Base-by-base conservation (phyloP, 75 land plant species). In the Cupressus sempervirens region DNA sequence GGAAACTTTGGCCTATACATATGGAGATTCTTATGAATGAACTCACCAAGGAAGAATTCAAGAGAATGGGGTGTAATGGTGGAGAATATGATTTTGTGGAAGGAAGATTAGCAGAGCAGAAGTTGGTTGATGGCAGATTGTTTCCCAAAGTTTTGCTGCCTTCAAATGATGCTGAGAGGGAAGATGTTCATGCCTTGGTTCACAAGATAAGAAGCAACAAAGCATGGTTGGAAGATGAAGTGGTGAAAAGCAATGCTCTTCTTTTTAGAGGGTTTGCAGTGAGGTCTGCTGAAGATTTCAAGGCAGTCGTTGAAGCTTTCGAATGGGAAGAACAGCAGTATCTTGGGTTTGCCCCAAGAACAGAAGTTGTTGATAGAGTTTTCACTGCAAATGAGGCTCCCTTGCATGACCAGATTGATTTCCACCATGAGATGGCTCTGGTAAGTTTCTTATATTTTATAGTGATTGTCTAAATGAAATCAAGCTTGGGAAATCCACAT, bases 381-480 rank as follows among this genome's bases (percentile, higher is more conserved):
- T 86, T 46, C 87, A 86, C 87, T 18, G 62, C 86, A 18, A 86
- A 86, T 34, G 86, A 86, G 35, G 85, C 26, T 48, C 53, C 74
- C 18, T 50, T 86, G 26, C 46, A 83, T n/a, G 56, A 58, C 32
- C 41, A 38, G 43, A 84, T 86, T n/a, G 75, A 41, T 38, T 86
- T 86, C 50, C 87, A 86, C 87, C 45, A 86, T 36, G 86, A 86
- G 58, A 75, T 84, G 48, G 15, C 87, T 14, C 7, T 85, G 48
- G 87, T 86, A 77, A 77, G 81, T 10, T 38, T 1, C 1, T 1
- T 38, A 38, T 62, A 1, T 62, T 20, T 62, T 3, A 16, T 3
- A 56, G 0, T 2, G 18, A 56, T 18, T 56, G 20, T 16, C 58
- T 16, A 16, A 56, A 4, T 16, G 20, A 56, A 4, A 0, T 56